Base-by-base conservation (phyloP, 148 eudicot species). In the Rhododendron ferrugineum region DNA sequence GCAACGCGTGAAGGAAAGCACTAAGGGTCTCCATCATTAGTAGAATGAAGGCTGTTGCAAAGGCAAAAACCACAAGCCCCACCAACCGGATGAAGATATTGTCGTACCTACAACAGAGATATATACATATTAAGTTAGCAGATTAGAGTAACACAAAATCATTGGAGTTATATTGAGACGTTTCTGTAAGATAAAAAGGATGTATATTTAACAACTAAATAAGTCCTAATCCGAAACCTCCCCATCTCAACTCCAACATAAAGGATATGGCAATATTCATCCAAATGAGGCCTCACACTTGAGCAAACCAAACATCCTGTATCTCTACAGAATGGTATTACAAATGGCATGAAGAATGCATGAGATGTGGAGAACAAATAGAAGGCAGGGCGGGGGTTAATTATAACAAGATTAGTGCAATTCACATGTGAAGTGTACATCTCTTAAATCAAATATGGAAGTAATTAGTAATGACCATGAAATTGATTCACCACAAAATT, bases 21-120 rank as follows among this genome's bases (percentile, higher is more conserved):
- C 99, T 97, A 11, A 97, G 95, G 77, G 92, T 92, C 89, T 97
- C 99, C 99, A 97, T 97, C 93, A 94, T 93, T 26, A 95, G 94
- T 86, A 97, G 87, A 84, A 97, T 93, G 86, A 97, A 97, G 60
- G 98, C 96, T 49, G 99, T 95, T 34, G 98, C 98, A 70, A 97
- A 97, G 85, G 93, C 91, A 86, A 95, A 97, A 84, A 97, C 93
- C 23, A 92, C 90, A 49, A 95, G 88, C 40, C 99, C 99, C 49
- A 94, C 83, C 89, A 95, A 78, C 46, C 98, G 95, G 82, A 97
- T 86, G 54, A 89, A 80, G 84, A 93, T 82, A 87, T 92, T 97
- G 80, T 97, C 93, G 40, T 97, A 97, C 90, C 98, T 97, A 93
- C 83, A 91, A 82, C 34, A 20, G 73, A 60, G 52, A 80, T 18